Base-by-base conservation (phyloP, 2,329 filamentous ascomycete genomes). In the Hypocrella siamensis region DNA sequence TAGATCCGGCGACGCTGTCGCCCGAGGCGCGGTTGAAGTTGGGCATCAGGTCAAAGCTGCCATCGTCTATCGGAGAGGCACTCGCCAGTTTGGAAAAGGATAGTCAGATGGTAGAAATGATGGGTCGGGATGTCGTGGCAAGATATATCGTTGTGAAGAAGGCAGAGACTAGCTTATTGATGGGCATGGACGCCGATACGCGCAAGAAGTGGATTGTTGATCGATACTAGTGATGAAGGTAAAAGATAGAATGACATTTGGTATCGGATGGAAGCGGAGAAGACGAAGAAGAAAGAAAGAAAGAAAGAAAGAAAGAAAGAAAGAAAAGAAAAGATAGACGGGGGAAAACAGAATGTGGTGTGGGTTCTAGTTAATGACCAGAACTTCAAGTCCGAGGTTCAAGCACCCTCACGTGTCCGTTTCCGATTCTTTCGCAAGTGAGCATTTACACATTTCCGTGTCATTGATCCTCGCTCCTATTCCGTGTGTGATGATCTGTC, bases 171-270 rank as follows among this genome's bases (percentile, higher is more conserved):
- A 52, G 53, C 15, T 31, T 49, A 31, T 25, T 54, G 25, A 37
- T 44, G 8, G 44, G 46, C 2, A 70, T 81, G 64, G 42, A 41
- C 0, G 53, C 57, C 4, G 49, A 54, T 3, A 52, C 65, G 36
- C 60, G 63, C 31, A 60, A 61, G 40, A 49, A 57, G 11, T 83
- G 75, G 70, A 51, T 81, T 34, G 63, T 80, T 38, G 73, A 79
- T 45, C 57, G 76, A 39, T 83, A 82, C 26, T 54, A n/a, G n/a
- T n/a, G n/a, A n/a, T n/a, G n/a, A n/a, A n/a, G n/a, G n/a, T n/a
- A n/a, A n/a, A n/a, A n/a, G n/a, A n/a, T n/a, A n/a, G 33, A 47
- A 28, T 78, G 60, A 44, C 79, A 79, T 46, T 78, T 78, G 12
- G 21, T 22, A 26, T 4, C 21, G 3, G 12, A 12, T 8, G 21